A percentile compares a stretch with the other conserved stretches of the same genome.
Conservation (phyloP, 73 alveolate species). For the Tetrahymena malaccensis region DNA sequence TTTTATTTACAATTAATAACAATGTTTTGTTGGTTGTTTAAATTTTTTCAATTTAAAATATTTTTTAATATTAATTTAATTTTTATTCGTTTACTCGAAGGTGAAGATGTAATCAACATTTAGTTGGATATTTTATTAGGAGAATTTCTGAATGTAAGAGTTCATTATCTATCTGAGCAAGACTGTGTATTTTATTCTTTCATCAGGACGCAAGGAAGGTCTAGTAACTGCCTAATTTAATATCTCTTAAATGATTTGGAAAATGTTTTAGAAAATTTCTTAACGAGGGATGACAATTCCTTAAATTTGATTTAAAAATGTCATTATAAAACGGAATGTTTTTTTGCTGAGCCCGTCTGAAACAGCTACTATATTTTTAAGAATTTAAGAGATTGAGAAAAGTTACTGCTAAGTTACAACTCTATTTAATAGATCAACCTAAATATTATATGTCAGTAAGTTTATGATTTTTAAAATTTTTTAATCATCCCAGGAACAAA, state of each 20-base stretch:
- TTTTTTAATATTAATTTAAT: too few species aligned
- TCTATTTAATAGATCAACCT: neutral
- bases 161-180: neutral
- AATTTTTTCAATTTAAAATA: too few species aligned
- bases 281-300: neutral
- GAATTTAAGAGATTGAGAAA: neutral
- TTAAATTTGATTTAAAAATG: neutral
- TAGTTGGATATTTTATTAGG: neutral
- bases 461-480: neutral
- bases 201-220: neutral
- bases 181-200: neutral
- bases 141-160: neutral
- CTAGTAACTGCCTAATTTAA: neutral
- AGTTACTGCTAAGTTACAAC: neutral
- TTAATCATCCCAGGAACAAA: neutral
- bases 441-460: neutral
- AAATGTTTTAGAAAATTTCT: neutral
- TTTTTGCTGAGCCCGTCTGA: neutral
- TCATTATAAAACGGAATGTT: neutral
- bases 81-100: neutral
- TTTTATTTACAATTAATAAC: too few species aligned
- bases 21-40: too few species aligned
- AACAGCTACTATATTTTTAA: neutral
- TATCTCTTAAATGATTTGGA: neutral
- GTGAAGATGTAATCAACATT: neutral